Percentiles rank a stretch among this genome's conserved stretches.
These are phyloP conservation scores for Handroanthus guayacan DNA, from an alignment of 257 asterid genomes.

Conservation along the genomic window DNA sequence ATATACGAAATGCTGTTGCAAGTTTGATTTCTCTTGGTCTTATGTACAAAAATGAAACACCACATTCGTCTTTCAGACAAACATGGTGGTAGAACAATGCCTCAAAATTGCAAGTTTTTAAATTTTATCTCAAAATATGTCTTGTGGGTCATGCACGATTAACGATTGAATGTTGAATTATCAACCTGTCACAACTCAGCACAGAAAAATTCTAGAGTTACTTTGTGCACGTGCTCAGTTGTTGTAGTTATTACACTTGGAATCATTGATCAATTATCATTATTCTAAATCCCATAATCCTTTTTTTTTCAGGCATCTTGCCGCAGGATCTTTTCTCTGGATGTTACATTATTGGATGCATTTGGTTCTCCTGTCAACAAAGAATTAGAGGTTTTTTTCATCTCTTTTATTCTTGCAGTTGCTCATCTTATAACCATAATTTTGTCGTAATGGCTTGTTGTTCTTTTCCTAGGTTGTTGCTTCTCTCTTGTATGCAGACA, in stretches of 20 bases:
- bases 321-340: slow-evolving; percentile 82
- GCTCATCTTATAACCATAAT: slow-evolving; percentile 11
- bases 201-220: too few relatives aligned
- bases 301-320: slow-evolving; percentile 76
- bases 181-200: too few relatives aligned
- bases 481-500: slow-evolving; percentile 78
- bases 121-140: not conserved
- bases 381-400: slow-evolving; percentile 68
- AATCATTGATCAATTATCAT: slow-evolving; percentile 5
- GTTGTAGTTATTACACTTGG: not conserved
- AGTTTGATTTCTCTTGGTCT: slow-evolving; percentile 17
- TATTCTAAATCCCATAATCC: slow-evolving; percentile 26
- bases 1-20: not conserved
- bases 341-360: slow-evolving; percentile 65
- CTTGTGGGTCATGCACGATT: slow-evolving; percentile 15
- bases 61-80: not conserved
- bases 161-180: not conserved
- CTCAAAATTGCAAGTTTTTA: slow-evolving; percentile 12
- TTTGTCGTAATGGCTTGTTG: slow-evolving; percentile 24
- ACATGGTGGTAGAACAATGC: not conserved
- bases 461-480: slow-evolving; percentile 72
- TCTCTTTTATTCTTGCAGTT: slow-evolving; percentile 21
- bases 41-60: slow-evolving; percentile 4
- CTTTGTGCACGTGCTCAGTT: too few relatives aligned
- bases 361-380: slow-evolving; percentile 62